Base-by-base conservation (phyloP, 495 filamentous ascomycete species). In the Penicillium roqueforti region DNA sequence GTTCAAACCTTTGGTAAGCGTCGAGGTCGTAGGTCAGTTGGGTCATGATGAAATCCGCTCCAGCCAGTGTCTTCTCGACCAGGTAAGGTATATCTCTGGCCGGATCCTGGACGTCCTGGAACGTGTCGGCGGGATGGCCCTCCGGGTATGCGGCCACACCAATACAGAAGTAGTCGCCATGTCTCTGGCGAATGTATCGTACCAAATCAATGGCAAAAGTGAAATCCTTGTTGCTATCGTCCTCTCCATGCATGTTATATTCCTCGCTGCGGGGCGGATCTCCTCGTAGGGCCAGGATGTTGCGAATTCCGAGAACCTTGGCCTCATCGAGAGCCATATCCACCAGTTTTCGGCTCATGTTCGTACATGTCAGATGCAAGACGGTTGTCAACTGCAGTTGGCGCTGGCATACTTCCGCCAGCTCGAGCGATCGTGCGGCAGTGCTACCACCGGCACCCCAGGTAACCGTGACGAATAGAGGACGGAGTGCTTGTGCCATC, bases 1-100 rank as follows among this genome's bases (percentile, higher is more conserved):
- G 76, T 74, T 96, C 92, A 67, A 91, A 97, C 32, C 74, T 75
- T 41, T 82, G 76, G 68, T 92, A 98, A 14, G 87, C 89, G 6
- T 87, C 76, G 13, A 88, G 79, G 61, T 97, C 91, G 68, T 92
- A 98, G 73, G 97, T 97, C 22, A 98, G 77, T 66, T 98, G 93
- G n/a, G 95, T 97, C 89, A 98, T 95, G 66, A 98, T 87, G 68
- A 98, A 98, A 68, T 97, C 95, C 19, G 92, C 95, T 0, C 93
- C 93, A 4, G 93, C 93, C 61, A 85, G 76, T 0, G 85, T 85
- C 78, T 98, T 98, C 53, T 96, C 91, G 26, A 96, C 80, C 43
- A 98, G 76, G 63, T 90, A 96, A 6, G 93, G 89, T 34, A 98
- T 68, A 71, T 98, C 93, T 39, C 85, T 83, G 55, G 80, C 77